These are phyloP conservation scores for Tetrahymena borealis DNA, from an alignment of 73 alveolate species.

Conservation along the genomic window DNA sequence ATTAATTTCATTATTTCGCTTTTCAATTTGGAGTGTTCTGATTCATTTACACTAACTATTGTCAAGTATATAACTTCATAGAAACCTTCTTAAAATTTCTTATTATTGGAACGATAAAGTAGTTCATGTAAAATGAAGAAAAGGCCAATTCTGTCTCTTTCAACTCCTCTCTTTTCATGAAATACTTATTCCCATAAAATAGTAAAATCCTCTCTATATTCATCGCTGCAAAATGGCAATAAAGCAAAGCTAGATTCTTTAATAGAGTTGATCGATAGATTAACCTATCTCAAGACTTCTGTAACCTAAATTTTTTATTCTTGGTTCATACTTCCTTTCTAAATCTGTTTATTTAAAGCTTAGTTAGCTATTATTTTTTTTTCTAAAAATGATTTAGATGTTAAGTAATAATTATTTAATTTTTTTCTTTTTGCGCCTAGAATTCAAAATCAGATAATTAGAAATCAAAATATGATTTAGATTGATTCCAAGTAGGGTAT, in stretches of 20 bases:
- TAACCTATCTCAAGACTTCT: neutral
- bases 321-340: neutral
- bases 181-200: neutral
- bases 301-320: neutral
- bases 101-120: neutral
- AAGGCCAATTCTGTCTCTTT: neutral
- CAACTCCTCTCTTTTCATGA: neutral
- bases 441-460: neutral
- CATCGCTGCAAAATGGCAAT: neutral
- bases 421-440: slow-evolving; percentile 2
- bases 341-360: neutral
- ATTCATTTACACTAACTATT: neutral
- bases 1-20: neutral
- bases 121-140: slow-evolving; percentile 1
- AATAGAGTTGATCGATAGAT: neutral
- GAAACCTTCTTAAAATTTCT: neutral
- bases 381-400: too few species aligned
- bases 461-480: too few species aligned
- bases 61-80: neutral
- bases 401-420: neutral
- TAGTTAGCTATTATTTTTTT: too few species aligned
- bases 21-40: neutral
- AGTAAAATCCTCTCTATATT: neutral
- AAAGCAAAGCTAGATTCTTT: neutral
- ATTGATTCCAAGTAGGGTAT: too few species aligned